Evolutionary conservation across 176 grass and related monocot genomes (phyloP), one percentile per base, ranked within the genome.

Genomic region (Rhynchospora tenuis): DNA sequence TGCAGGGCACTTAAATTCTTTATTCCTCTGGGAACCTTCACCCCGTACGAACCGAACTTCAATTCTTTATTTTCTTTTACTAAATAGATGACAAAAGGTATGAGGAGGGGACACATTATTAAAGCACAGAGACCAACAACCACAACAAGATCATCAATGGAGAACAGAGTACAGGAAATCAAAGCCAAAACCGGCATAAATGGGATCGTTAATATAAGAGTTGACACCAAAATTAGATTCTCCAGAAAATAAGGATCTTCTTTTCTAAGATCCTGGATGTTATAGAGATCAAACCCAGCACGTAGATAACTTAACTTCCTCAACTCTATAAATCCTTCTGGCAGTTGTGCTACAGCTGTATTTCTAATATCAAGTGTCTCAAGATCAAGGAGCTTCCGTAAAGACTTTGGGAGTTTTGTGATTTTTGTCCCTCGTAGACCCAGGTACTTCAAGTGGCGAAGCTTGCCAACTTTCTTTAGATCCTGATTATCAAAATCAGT

Each of bases 401-500:
- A 22, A 3, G 82, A 85, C 45, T 17, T 27, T 0, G 87, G 83
- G 19, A 89, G 83, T 55, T 67, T 78, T 6, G 62, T 11, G 38
- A 83, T 26, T 20, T 44, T 0, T 3, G 55, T 80, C n/a, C 73
- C 20, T 6, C 80, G 14, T 2, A 89, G 9, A 76, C 73, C 88
- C 19, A 91, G 3, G 17, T 81, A 85, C 73, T 86, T 89, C 38
- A 88, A 78, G 28, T 83, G 83, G 6, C 64, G n/a, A 8, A 89
- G 51, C 2, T 62, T 70, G 13, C 1, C 47, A 1, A 91, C 60
- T 0, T 58, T 43, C 11, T 22, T 15, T 1, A 91, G 63, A 19
- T 91, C 23, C 4, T 19, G 5, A 5, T 77, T 11, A 0, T 17
- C 0, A 7, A 88, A 5, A 9, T 61, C 26, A 0, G 0, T 0